A percentile compares a stretch with the other conserved stretches of the same genome.
phyloP scores from a whole-genome alignment of 306 rosid species.

The Malus asiatica region DNA sequence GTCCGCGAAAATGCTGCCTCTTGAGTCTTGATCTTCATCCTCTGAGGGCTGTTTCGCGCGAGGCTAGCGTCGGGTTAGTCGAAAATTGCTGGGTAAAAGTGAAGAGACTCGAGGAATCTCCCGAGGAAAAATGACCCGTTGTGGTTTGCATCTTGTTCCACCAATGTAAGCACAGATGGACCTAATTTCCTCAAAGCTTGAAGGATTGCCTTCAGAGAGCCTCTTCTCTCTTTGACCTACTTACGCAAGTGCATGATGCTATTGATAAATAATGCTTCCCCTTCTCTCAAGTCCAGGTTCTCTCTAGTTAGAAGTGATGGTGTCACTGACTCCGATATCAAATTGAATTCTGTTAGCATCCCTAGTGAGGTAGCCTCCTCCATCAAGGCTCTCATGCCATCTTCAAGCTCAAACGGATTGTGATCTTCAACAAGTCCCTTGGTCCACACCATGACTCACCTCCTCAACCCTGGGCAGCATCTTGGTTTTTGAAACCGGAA shows the following conservation, averaged over 20 bases:
- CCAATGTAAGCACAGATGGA: slow-evolving; percentile 44
- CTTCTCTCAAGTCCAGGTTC: slow-evolving; percentile 57
- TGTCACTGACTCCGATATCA: slow-evolving; percentile 34
- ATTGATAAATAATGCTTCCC: slow-evolving; percentile 52
- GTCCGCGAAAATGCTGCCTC: slow-evolving; percentile 47
- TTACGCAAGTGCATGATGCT: slow-evolving; percentile 53
- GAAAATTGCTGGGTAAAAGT: slow-evolving; percentile 75
- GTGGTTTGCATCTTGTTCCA: slow-evolving; percentile 82
- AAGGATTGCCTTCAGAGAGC: slow-evolving; percentile 53
- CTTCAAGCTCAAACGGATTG: slow-evolving; percentile 23
- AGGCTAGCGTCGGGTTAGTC: slow-evolving; percentile 64
- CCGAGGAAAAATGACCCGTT: slow-evolving; percentile 82
- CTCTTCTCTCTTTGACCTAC: slow-evolving; percentile 63
- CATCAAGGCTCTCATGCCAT: slow-evolving; percentile 39
- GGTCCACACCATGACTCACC: slow-evolving; percentile 38
- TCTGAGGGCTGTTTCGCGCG: slow-evolving; percentile 41
- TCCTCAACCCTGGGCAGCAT: slow-evolving; percentile 26
- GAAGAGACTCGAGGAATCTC: slow-evolving; percentile 64
- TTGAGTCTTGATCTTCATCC: slow-evolving; percentile 71
- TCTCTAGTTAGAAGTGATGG: slow-evolving; percentile 50
- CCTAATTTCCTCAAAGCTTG: slow-evolving; percentile 58
- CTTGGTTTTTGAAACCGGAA: slow-evolving; percentile 7
- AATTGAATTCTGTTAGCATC: slow-evolving; percentile 34
- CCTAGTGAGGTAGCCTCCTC: slow-evolving; percentile 56
- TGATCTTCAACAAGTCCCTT: slow-evolving; percentile 35